A percentile compares a stretch with the other conserved stretches of the same genome.
phyloP scores from a whole-genome alignment of 192 early-diverging fungal genomes.

The Mortierella claussenii region DNA sequence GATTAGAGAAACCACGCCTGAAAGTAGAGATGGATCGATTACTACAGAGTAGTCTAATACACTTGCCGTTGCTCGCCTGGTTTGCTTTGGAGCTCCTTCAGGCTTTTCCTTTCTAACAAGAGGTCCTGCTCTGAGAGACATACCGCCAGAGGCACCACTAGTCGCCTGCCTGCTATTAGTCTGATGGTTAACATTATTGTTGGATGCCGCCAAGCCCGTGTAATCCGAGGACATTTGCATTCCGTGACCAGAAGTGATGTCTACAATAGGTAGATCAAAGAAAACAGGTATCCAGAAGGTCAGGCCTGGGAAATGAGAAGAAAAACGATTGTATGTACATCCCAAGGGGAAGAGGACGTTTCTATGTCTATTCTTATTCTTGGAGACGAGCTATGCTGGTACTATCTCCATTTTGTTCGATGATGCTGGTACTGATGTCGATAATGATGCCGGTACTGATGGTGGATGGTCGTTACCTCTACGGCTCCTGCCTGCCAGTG shows the following conservation, averaged over 20 bases:
- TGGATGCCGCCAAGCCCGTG: background rate
- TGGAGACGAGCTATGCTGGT: slow-evolving; percentile 8
- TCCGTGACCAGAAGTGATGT: slow-evolving; percentile 12
- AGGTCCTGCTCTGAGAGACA: background rate
- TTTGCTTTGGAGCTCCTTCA: slow-evolving; percentile 40
- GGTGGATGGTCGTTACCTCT: slow-evolving; percentile 23
- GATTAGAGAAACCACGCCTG: too few relatives aligned
- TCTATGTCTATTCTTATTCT: slow-evolving; percentile 18
- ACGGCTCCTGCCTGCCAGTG: slow-evolving; percentile 21
- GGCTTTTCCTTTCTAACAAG: slow-evolving; percentile 26
- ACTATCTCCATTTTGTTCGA: slow-evolving; percentile 5
- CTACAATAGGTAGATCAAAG: background rate
- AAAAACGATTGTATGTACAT: too few relatives aligned
- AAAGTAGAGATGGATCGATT: too few relatives aligned
- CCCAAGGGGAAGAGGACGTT: background rate
- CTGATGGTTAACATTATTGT: background rate
- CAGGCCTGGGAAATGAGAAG: background rate
- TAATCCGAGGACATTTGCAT: background rate
- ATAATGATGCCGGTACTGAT: background rate
- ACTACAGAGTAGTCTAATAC: slow-evolving; percentile 1
- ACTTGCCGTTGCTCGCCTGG: slow-evolving; percentile 44
- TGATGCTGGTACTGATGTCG: slow-evolving; percentile 3
- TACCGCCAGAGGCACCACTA: background rate
- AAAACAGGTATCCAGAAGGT: background rate
- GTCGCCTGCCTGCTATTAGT: slow-evolving; percentile 1